Base-by-base conservation (phyloP, 345 rosid genomes). In the Aethionema arabicum region DNA sequence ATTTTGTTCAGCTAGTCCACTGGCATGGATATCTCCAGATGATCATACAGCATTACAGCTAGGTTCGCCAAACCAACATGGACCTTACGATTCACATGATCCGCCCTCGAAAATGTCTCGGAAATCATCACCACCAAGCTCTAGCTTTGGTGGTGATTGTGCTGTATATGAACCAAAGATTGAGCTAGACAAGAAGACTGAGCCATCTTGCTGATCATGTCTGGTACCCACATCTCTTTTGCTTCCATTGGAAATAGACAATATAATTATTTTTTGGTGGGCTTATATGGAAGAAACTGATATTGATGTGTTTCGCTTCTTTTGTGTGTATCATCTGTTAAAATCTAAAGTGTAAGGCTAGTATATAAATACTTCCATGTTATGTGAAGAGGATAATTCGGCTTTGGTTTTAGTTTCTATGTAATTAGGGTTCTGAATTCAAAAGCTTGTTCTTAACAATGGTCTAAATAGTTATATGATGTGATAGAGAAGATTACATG, bases 11-110 rank as follows among this genome's bases (percentile, higher is more conserved):
- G 84, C 75, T 62, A 72, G 53, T 39, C 87, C 85, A 37, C 47
- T 83, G 33, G 35, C 79, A 52, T 78, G 78, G 83, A 74, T 58
- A 29, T 35, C 70, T 53, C 70, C 82, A 42, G 79, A 78, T 59
- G 72, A 43, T 51, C 52, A n/a, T 58, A 41, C 68, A 63, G 52
- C 70, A 3, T 56, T 66, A 68, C 74, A 65, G 77, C 79, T 70
- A 12, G 75, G 80, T 48, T 41, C 29, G 32, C 74, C 76, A 38
- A 56, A 58, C 0, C 55, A 51, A 12, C n/a, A 29, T 14, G 55
- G 53, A 33, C 49, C 40, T 50, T 5, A 3, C 27, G 46, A 5
- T 39, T 56, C 59, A 14, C 63, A 45, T 30, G 30, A 48, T 16
- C 50, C 12, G 16, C 32, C 64, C 46, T 52, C 37, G 16, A 65